Evolutionary conservation across 352 stramenopile species (phyloP).

Genomic region (Globisporangium cederbergense): DNA sequence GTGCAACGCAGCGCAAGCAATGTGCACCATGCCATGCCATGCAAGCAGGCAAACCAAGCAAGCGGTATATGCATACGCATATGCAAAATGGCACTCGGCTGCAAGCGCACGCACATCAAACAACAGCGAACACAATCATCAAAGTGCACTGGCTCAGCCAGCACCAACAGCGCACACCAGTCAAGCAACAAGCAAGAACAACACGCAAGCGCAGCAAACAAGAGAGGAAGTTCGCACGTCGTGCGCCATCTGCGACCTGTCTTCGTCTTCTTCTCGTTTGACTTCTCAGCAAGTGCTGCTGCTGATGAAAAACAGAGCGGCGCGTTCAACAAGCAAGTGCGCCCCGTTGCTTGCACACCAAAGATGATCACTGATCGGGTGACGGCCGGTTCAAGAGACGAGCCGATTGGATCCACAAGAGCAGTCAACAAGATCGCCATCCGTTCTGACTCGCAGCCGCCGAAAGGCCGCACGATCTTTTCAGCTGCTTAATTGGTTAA

Average conservation of each 20-base stretch:
- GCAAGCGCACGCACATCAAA: neutral
- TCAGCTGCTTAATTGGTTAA: too few species aligned
- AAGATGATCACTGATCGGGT: neutral
- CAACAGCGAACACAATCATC: neutral
- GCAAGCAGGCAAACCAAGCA: neutral
- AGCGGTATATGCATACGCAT: too few species aligned
- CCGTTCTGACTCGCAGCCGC: too few species aligned
- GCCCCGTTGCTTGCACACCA: neutral
- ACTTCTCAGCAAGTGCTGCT: neutral
- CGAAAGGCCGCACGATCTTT: too few species aligned
- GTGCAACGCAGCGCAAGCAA: neutral
- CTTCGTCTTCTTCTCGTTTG: neutral
- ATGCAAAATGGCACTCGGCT: too few species aligned
- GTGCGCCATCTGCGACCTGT: too few species aligned
- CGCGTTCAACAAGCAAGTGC: neutral
- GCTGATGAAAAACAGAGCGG: neutral
- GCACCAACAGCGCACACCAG: too few species aligned
- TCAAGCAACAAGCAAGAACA: too few species aligned
- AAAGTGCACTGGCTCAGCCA: too few species aligned
- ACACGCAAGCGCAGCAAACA: neutral
- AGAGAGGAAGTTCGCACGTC: neutral
- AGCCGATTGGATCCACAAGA: neutral
- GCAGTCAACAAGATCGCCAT: too few species aligned
- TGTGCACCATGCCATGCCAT: too few species aligned
- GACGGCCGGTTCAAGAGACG: neutral